A percentile compares a stretch with the other conserved stretches of the same genome.
Evolutionary conservation across 2,329 filamentous ascomycete genomes (phyloP).

Genomic region (Bipolaris zeicola): DNA sequence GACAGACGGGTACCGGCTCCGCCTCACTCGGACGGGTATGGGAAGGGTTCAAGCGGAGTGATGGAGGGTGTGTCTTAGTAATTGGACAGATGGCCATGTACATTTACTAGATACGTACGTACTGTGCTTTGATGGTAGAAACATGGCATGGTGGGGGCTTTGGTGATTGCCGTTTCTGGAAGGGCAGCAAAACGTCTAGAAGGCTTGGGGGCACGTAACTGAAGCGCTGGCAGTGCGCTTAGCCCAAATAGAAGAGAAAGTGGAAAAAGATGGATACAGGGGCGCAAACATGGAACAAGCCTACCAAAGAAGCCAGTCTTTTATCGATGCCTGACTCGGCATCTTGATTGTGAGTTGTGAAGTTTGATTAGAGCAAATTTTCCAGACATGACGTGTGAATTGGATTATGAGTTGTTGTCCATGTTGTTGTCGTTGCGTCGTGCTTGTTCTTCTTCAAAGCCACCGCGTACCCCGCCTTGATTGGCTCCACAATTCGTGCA

Average conservation of each 20-base stretch:
- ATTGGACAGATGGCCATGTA: conserved; percentile 8
- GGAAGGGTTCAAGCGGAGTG: conserved; percentile 27
- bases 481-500: conserved; percentile 28
- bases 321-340: neutral
- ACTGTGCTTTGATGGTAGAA: no score
- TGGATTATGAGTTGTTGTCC: conserved; percentile 22
- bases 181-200: conserved; percentile 4
- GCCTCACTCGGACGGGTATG: conserved; percentile 11
- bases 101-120: conserved; percentile 1
- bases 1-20: neutral
- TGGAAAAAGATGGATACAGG: conserved; percentile 9
- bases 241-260: conserved; percentile 10
- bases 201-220: neutral
- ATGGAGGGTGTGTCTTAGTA: conserved; percentile 14
- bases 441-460: conserved; percentile 24
- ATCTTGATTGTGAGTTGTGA: conserved; percentile 1
- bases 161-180: conserved; percentile 11
- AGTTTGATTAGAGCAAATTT: neutral
- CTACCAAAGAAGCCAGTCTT: conserved; percentile 13
- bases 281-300: conserved; percentile 14
- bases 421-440: conserved; percentile 31
- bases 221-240: neutral
- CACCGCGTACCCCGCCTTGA: conserved; percentile 39
- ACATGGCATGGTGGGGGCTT: conserved; percentile 12
- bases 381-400: conserved; percentile 2